Evolutionary conservation across 495 filamentous ascomycete species (phyloP), one percentile per base, ranked within the genome.

Genomic region (Copromyces sp.): DNA sequence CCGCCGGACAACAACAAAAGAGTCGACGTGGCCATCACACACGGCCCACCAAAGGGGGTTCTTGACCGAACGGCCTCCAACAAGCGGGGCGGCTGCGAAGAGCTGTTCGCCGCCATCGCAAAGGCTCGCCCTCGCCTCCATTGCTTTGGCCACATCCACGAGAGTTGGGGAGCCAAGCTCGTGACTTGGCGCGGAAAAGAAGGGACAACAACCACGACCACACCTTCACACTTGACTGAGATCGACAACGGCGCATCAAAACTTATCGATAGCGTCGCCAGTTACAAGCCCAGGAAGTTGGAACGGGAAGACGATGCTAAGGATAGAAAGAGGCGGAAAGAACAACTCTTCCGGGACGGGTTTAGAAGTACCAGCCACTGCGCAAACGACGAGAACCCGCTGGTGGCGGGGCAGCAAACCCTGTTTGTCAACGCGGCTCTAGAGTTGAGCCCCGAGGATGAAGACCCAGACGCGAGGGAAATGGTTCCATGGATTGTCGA

Each of bases 131-230:
- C 90, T 2, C 80, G 78, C 7, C 75, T 93, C 74, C 89, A 92
- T 77, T 92, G 89, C 76, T 93, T 92, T 73, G 90, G 91, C 5
- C 91, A 93, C 78, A 91, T 93, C 39, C 91, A 92, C 74, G 91
- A 94, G 77, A 90, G 84, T 0, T 92, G 90, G 86, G 92, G 92
- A n/a, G 90, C 87, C 4, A 83, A 85, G 71, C 75, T 89, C 39
- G 84, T 90, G 0, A 78, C 79, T 4, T 94, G 91, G 89, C 77
- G 81, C 17, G 75, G 79, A 77, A 37, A 47, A 41, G 77, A 76
- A 9, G 35, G 35, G 35, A 37, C 29, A 69, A 76, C 24, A 79
- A 44, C 68, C 69, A 79, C 9, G 78, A 42, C 68, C 69, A 78
- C 40, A 59, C 82, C 83, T 71, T 83, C 73, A 17, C 80, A 84